phyloP scores from a whole-genome alignment of 2,329 filamentous ascomycete species.

The Cercospora nicotianae region DNA sequence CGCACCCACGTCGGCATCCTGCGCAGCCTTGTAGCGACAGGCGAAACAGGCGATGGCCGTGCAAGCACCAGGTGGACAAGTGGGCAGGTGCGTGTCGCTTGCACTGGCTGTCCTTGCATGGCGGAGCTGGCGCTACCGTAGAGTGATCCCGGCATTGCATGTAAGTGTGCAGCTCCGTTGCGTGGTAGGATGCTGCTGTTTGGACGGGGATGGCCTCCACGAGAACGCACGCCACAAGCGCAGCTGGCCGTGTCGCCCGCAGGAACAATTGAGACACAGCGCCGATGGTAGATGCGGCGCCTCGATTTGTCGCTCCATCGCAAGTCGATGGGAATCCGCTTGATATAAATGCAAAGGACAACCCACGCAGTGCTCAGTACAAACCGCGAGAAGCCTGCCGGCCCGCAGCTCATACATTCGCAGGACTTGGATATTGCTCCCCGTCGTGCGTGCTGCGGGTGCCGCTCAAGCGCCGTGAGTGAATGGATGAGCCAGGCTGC shows the following conservation, averaged over 20 bases:
- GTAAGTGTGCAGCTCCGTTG: slow-evolving; percentile 8
- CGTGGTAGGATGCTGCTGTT: slow-evolving; percentile 5
- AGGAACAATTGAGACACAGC: slow-evolving; percentile 24
- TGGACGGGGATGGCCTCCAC: slow-evolving; percentile 15
- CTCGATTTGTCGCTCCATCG: neutral
- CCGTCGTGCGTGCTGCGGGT: neutral
- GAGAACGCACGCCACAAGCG: slow-evolving; percentile 18
- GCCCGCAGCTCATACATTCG: neutral
- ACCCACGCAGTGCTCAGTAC: neutral
- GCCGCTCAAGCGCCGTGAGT: neutral
- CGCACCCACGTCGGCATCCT: neutral
- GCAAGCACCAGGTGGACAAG: neutral
- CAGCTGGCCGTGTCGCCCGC: slow-evolving; percentile 9
- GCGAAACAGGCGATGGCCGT: neutral
- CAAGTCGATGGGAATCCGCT: neutral
- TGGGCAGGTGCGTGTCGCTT: neutral
- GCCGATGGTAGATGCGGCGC: neutral
- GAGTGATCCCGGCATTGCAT: neutral
- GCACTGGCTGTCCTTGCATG: slow-evolving; percentile 3
- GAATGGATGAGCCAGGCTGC: neutral
- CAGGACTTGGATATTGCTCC: neutral
- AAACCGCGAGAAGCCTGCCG: neutral
- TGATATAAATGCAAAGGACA: neutral
- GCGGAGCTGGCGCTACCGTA: neutral
- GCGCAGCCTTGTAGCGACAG: neutral